phyloP scores from a whole-genome alignment of 2,329 filamentous ascomycete genomes.

The Ceratocystis smalleyi region DNA sequence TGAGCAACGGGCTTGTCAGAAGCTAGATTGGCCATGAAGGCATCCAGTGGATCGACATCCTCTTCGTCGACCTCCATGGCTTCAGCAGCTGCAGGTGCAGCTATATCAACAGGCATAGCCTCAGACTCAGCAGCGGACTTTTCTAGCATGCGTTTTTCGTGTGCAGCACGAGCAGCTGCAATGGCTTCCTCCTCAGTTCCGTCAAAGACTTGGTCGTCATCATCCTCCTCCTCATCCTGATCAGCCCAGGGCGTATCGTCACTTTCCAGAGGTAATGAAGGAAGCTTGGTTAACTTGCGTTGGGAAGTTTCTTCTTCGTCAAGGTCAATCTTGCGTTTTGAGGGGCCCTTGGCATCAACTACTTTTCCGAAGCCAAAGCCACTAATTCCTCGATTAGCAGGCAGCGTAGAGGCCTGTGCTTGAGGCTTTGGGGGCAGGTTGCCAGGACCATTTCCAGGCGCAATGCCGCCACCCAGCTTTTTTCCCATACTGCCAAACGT shows the following conservation, averaged over 20 bases:
- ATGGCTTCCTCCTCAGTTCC: constrained; percentile 77
- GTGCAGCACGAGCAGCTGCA: constrained; percentile 68
- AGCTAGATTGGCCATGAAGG: constrained; percentile 73
- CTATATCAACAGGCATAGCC: constrained; percentile 18
- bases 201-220: constrained; percentile 57
- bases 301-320: constrained; percentile 77
- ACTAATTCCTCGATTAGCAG: constrained; percentile 55
- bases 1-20: constrained; percentile 25
- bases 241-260: constrained; percentile 45
- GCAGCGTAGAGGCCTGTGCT: constrained; percentile 37
- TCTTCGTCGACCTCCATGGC: constrained; percentile 43
- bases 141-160: constrained; percentile 55
- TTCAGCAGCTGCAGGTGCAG: constrained; percentile 23
- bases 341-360: constrained; percentile 45
- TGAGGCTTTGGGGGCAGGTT: constrained; percentile 9
- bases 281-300: constrained; percentile 82
- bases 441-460: constrained; percentile 1
- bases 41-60: constrained; percentile 74
- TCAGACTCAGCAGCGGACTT: constrained; percentile 22
- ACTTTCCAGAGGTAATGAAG: constrained; percentile 53
- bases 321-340: constrained; percentile 65
- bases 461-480: constrained; percentile 25
- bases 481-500: constrained; percentile 28
- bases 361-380: constrained; percentile 70
- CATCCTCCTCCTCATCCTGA: constrained; percentile 54